A percentile compares a stretch with the other conserved stretches of the same genome.
Evolutionary conservation across 768 basidiomycete species (phyloP).

Genomic region (Kwoniella heveanensis): DNA sequence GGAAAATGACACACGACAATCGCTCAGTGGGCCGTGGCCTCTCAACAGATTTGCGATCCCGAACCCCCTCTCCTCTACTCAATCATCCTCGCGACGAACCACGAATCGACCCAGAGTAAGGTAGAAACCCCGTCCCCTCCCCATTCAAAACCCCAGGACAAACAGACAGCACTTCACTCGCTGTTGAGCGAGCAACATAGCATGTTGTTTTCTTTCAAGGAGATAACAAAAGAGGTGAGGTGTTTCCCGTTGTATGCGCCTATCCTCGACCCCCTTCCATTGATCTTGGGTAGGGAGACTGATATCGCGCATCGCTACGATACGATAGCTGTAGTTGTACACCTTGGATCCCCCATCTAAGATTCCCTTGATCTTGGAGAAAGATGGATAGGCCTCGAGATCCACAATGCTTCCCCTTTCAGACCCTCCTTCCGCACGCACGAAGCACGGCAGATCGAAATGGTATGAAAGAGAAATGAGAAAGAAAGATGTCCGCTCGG

Average conservation of each 20-base stretch:
- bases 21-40: slow-evolving; percentile 29
- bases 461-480: neutral
- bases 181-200: neutral
- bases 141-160: too few species aligned
- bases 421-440: neutral
- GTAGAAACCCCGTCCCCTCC: slow-evolving; percentile 1
- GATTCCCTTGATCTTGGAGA: slow-evolving; percentile 16
- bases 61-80: neutral
- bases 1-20: too few species aligned
- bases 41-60: slow-evolving; percentile 13
- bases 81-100: neutral
- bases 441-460: too few species aligned
- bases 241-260: slow-evolving; percentile 22
- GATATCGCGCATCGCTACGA: slow-evolving; percentile 22
- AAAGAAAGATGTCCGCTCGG: slow-evolving; percentile 23
- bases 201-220: too few species aligned
- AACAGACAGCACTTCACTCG: too few species aligned
- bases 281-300: slow-evolving; percentile 25
- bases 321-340: slow-evolving; percentile 26
- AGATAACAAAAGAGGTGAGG: neutral
- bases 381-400: slow-evolving; percentile 30
- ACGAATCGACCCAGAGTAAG: slow-evolving; percentile 14
- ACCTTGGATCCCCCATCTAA: slow-evolving; percentile 34
- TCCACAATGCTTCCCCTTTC: slow-evolving; percentile 12
- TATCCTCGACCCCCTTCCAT: slow-evolving; percentile 38